Base-by-base conservation (phyloP, 345 rosid genomes). In the Rhodamnia argentea region DNA sequence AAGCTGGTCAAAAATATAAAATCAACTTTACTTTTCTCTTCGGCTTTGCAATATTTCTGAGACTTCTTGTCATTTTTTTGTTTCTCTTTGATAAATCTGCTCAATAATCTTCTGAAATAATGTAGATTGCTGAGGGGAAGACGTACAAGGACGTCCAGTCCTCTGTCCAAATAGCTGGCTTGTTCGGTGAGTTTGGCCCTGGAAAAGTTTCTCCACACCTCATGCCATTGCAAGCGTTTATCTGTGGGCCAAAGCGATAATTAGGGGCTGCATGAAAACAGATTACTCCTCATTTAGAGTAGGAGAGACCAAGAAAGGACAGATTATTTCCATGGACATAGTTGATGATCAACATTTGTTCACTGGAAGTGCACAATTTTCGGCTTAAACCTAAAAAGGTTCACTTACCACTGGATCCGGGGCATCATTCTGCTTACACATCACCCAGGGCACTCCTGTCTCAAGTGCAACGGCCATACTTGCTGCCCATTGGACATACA, bases 401-500 rank as follows among this genome's bases (percentile, higher is more conserved):
- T 50, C 32, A 84, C 93, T 62, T 55, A 96, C 99, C 93, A 96
- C 96, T 0, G 97, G 98, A 85, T 94, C 96, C 47, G 99, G 99
- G 84, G 99, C 98, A 86, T 97, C 98, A 2, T 90, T 83, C 89
- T 95, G 96, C 88, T 94, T 95, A 93, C 99, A 96, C 99, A 97
- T 97, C 22, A 93, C 90, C 99, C 99, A 97, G 50, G 99, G 99
- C n/a, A 96, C 99, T 13, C 98, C 99, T 1, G 98, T 94, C 54
- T 91, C 83, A 6, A 93, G 93, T 6, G 90, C 94, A 6, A 94
- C 95, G 0, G 97, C 98, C 98, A 96, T 96, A 83, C 89, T 86
- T 37, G 92, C 98, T 7, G 98, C 99, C 99, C 99, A 97, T 13
- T 56, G 86, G 62, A 95, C 92, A 85, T 96, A 97, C 1, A 89